Percentiles rank a stretch among this genome's conserved stretches.
Conservation (phyloP, 208 protist species). For the Acanthamoeba castellanii region DNA sequence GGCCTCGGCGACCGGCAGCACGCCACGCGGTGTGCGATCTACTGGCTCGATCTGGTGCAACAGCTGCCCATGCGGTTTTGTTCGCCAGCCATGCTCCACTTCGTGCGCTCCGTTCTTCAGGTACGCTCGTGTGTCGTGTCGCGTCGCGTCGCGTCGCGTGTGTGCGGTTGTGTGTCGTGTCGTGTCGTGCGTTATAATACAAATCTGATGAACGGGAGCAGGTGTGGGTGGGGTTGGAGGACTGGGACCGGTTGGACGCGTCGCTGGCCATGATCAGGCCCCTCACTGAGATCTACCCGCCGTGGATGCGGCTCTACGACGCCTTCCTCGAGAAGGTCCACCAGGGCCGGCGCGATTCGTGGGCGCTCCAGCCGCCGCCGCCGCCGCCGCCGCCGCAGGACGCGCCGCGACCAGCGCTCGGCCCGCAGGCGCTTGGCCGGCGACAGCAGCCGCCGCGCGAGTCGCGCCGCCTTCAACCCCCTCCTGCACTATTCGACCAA, state of each 20-base stretch:
- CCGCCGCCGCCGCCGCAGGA: no score
- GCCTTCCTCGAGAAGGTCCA: not conserved
- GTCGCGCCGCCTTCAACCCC: no score
- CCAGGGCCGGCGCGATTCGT: not conserved
- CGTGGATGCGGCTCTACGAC: not conserved
- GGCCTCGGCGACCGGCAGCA: not conserved
- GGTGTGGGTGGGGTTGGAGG: not conserved
- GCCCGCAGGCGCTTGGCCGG: no score
- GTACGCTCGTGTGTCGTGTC: no score
- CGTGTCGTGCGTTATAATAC: no score
- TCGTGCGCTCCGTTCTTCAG: not conserved
- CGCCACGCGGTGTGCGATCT: not conserved
- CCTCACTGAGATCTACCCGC: not conserved
- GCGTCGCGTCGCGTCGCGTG: no score
- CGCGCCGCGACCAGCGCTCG: no score
- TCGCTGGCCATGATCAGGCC: not conserved
- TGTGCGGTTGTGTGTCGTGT: no score
- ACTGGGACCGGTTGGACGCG: not conserved
- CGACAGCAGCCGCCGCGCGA: no score
- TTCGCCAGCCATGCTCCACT: not conserved
- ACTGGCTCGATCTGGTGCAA: not conserved
- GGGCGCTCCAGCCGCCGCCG: no score
- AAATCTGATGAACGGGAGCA: no score
- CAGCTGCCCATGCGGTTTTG: slow-evolving; percentile 14
- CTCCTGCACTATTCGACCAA: no score